Evolutionary conservation across 2,329 filamentous ascomycete species (phyloP).

Genomic region (Cercospora zeina): DNA sequence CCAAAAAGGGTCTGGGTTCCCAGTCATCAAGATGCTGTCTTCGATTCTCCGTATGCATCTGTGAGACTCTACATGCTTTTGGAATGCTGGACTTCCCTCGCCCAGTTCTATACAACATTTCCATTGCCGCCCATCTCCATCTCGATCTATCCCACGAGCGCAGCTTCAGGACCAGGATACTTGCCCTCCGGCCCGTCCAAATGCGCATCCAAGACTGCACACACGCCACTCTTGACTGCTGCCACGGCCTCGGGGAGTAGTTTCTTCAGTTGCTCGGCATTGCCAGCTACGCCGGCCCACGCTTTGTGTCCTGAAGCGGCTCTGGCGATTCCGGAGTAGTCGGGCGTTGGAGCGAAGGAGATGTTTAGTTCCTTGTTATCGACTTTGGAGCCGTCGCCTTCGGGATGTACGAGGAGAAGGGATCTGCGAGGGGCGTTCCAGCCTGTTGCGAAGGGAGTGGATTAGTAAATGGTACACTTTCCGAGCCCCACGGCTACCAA

Average conservation of each 20-base stretch:
- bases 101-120: too few relatives aligned
- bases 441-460: conserved; percentile 39
- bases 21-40: too few relatives aligned
- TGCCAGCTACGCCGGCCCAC: conserved; percentile 62
- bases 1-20: too few relatives aligned
- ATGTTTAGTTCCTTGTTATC: conserved; percentile 67
- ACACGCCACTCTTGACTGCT: conserved; percentile 57
- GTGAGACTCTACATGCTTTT: too few relatives aligned
- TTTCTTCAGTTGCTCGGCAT: conserved; percentile 56
- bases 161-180: conserved; percentile 46
- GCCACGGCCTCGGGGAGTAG: conserved; percentile 60
- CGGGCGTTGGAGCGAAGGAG: conserved; percentile 64
- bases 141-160: conserved; percentile 18
- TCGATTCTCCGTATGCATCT: too few relatives aligned
- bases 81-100: too few relatives aligned
- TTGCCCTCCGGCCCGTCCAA: conserved; percentile 59
- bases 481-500: neutral
- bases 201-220: conserved; percentile 64
- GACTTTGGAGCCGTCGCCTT: conserved; percentile 62
- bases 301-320: conserved; percentile 63
- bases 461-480: neutral
- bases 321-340: conserved; percentile 67
- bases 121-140: neutral
- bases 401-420: conserved; percentile 65
- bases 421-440: conserved; percentile 67